Evolutionary conservation across 176 grass and related monocot genomes (phyloP).

Genomic region (Ampelocalamus luodianensis): DNA sequence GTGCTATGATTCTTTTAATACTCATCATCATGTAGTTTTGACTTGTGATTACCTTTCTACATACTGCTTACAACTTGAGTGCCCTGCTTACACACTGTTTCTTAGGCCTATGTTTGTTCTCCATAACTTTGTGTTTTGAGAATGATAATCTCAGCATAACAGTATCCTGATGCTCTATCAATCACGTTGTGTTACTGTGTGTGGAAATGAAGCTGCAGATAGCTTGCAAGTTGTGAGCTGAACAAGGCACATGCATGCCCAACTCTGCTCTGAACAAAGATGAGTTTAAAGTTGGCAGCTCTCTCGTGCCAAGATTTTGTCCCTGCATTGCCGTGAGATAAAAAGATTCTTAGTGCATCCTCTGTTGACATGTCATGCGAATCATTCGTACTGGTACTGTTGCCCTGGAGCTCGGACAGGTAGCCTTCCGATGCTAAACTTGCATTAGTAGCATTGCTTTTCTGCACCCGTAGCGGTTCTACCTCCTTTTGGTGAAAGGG

Average conservation of each 20-base stretch:
- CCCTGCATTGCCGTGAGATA: background rate
- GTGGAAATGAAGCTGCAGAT: background rate
- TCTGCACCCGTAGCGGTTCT: background rate
- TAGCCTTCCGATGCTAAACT: slow-evolving; percentile 41
- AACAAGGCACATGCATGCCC: slow-evolving; percentile 36
- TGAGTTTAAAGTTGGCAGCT: slow-evolving; percentile 27
- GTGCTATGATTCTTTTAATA: slow-evolving; percentile 33
- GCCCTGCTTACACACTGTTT: background rate
- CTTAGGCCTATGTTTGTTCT: background rate
- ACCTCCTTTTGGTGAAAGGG: background rate
- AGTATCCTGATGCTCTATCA: background rate
- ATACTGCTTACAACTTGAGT: background rate
- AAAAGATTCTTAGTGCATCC: background rate
- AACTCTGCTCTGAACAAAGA: slow-evolving; percentile 41
- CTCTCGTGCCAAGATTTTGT: slow-evolving; percentile 39
- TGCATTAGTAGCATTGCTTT: slow-evolving; percentile 46
- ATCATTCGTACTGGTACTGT: background rate
- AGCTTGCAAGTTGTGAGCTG: slow-evolving; percentile 18
- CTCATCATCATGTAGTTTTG: background rate
- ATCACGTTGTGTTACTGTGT: background rate
- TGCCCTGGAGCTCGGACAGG: background rate
- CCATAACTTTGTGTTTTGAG: background rate
- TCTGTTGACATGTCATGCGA: background rate
- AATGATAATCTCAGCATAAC: background rate
- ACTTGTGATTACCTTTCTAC: background rate